Conservation (phyloP, 2,329 filamentous ascomycete genomes). For the Penicillium palitans region DNA sequence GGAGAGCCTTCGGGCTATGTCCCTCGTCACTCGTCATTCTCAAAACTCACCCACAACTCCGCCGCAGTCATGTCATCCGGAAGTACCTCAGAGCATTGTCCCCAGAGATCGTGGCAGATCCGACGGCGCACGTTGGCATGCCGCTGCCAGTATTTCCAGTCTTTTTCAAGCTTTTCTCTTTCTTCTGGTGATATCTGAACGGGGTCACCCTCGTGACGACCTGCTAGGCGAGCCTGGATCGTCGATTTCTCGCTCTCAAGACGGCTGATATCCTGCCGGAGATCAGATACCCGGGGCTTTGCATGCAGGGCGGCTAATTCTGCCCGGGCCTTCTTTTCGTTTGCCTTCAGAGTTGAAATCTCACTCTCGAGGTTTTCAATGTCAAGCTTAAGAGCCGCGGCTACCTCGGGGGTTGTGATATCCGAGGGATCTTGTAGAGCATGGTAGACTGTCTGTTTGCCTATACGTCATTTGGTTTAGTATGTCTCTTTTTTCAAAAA, state of each 20-base stretch:
- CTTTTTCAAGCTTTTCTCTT: slow-evolving; percentile 47
- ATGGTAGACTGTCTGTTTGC: slow-evolving; percentile 65
- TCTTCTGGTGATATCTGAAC: slow-evolving; percentile 51
- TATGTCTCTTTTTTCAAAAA: neutral
- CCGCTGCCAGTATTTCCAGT: slow-evolving; percentile 49
- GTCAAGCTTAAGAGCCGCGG: slow-evolving; percentile 52
- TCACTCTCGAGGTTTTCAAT: slow-evolving; percentile 50
- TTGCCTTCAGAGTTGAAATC: slow-evolving; percentile 46
- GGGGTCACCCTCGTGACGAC: slow-evolving; percentile 42
- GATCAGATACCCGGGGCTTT: slow-evolving; percentile 53
- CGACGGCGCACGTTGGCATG: slow-evolving; percentile 46
- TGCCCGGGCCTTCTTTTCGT: slow-evolving; percentile 52
- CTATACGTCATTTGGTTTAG: slow-evolving; percentile 35
- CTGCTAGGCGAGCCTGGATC: slow-evolving; percentile 44
- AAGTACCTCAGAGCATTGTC: slow-evolving; percentile 48
- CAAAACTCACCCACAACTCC: slow-evolving; percentile 50
- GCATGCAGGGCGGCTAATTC: slow-evolving; percentile 49
- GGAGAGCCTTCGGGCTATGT: neutral
- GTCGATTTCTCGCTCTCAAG: slow-evolving; percentile 49
- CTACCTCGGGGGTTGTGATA: slow-evolving; percentile 49
- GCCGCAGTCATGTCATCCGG: slow-evolving; percentile 49
- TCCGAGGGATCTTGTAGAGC: slow-evolving; percentile 54
- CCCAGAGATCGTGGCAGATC: slow-evolving; percentile 56
- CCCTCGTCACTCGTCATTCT: neutral
- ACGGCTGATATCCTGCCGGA: slow-evolving; percentile 46